Evolutionary conservation across 1,139 yeast genomes (phyloP), one percentile per base, ranked within the genome.

Genomic region (Suhomyces wounanorum): DNA sequence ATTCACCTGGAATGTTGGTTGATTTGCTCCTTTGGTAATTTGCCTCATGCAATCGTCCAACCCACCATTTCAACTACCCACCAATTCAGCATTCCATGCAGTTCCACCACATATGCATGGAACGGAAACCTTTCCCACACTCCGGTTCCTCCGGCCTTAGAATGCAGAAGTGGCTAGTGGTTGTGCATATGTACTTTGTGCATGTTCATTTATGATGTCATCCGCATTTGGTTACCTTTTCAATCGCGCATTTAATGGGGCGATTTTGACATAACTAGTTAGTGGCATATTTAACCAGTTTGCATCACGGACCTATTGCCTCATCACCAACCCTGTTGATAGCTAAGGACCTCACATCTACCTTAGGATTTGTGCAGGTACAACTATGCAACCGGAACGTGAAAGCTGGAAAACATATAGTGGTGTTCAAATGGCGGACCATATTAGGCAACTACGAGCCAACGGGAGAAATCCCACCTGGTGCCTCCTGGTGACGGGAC

Each of bases 381-480:
- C 23, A 21, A 21, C 23, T 3, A 21, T 21, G 23, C 23, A 21
- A 21, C 6, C 23, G 23, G 23, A 21, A 21, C 23, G 23, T 21
- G 23, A 21, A 21, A 21, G 23, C 23, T 21, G 23, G 23, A 21
- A 3, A 21, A 21, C 3, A 6, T 3, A 3, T 21, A 21, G 6
- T 21, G 23, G 23, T 21, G 6, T 6, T 4, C 23, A 4, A 6
- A 48, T 48, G 46, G 43, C 43, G 21, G 14, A 25, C 16, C 40
- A 47, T 14, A 49, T 48, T 31, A 43, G 38, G 14, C 45, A 47
- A 16, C 47, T 52, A 7, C 44, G 55, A 4, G 48, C 37, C 16
- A 26, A 44, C 18, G 52, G 68, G 23, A 59, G 61, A 44, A 56
- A 57, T 42, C 60, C 63, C 11, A 47, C 31, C n/a, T 69, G 57